Evolutionary conservation across 2,329 filamentous ascomycete species (phyloP).

Genomic region (Monilinia vaccinii-corymbosi): DNA sequence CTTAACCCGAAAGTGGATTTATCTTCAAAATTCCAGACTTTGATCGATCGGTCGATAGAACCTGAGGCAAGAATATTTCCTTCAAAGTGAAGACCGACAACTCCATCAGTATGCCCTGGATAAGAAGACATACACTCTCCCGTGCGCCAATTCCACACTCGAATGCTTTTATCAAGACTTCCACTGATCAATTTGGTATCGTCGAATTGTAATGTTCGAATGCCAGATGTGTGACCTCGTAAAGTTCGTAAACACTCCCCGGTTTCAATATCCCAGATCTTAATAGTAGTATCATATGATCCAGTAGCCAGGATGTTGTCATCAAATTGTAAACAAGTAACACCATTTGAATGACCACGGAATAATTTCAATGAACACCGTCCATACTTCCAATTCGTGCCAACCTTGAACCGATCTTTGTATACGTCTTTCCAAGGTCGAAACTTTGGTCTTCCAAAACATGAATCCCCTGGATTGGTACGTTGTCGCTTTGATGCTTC

Average conservation of each 20-base stretch:
- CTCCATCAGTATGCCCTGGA: slow-evolving; percentile 67
- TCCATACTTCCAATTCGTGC: slow-evolving; percentile 95
- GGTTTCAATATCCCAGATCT: slow-evolving; percentile 91
- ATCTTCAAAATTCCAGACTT: slow-evolving; percentile 85
- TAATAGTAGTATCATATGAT: slow-evolving; percentile 90
- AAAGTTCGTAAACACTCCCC: slow-evolving; percentile 81
- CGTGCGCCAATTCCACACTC: slow-evolving; percentile 94
- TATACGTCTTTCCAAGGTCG: slow-evolving; percentile 96
- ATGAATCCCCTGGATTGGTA: slow-evolving; percentile 17
- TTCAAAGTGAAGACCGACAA: slow-evolving; percentile 83
- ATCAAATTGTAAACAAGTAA: slow-evolving; percentile 61
- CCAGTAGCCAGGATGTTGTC: slow-evolving; percentile 88
- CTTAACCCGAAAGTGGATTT: slow-evolving; percentile 71
- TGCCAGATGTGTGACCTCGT: slow-evolving; percentile 69
- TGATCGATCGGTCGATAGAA: slow-evolving; percentile 81
- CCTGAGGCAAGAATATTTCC: slow-evolving; percentile 77
- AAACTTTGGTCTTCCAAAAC: slow-evolving; percentile 37
- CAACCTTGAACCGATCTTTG: slow-evolving; percentile 88
- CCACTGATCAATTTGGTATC: slow-evolving; percentile 86
- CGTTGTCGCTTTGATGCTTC: slow-evolving; percentile 22
- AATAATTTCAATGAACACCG: slow-evolving; percentile 78
- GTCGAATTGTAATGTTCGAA: slow-evolving; percentile 87
- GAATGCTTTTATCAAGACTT: slow-evolving; percentile 77
- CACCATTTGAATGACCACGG: slow-evolving; percentile 79
- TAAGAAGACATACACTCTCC: slow-evolving; percentile 79